These are phyloP conservation scores for Kuraishia ogatae DNA, from an alignment of 805 yeast species.

Conservation along the genomic window DNA sequence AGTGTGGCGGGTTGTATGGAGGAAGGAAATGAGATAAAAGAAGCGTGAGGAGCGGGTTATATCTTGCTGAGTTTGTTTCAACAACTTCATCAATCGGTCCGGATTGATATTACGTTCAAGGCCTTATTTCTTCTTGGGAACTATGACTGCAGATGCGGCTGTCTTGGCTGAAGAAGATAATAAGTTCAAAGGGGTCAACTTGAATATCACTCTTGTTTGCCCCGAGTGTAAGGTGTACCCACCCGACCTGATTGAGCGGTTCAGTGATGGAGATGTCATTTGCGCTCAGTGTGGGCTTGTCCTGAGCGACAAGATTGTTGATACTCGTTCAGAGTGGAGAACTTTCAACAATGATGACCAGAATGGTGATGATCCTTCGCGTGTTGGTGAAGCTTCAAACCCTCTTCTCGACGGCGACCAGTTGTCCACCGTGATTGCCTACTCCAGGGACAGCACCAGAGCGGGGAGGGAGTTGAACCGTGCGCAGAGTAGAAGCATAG, in stretches of 20 bases:
- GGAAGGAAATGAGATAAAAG: not conserved
- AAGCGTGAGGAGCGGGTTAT: not conserved
- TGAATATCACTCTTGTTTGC: slow-evolving; percentile 84
- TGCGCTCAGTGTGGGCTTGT: slow-evolving; percentile 96
- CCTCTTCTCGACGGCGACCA: slow-evolving; percentile 88
- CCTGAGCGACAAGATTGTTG: slow-evolving; percentile 84
- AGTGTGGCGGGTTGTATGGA: not conserved
- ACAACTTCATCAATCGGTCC: not conserved
- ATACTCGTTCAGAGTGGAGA: slow-evolving; percentile 97
- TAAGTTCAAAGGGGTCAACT: slow-evolving; percentile 56
- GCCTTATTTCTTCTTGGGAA: not conserved
- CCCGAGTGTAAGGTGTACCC: slow-evolving; percentile 96
- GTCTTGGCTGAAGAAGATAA: slow-evolving; percentile 9
- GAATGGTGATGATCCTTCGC: slow-evolving; percentile 96
- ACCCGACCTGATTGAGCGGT: slow-evolving; percentile 90
- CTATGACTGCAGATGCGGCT: slow-evolving; percentile 2
- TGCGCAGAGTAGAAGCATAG: slow-evolving; percentile 79
- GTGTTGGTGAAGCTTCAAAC: slow-evolving; percentile 97
- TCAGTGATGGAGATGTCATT: slow-evolving; percentile 97
- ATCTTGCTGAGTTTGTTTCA: not conserved
- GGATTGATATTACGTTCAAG: not conserved
- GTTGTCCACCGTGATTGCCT: slow-evolving; percentile 85
- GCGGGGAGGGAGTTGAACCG: slow-evolving; percentile 85
- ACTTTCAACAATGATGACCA: slow-evolving; percentile 97
- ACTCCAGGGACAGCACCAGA: slow-evolving; percentile 76